Evolutionary conservation across 331 rosid species (phyloP), one percentile per base, ranked within the genome.

Genomic region (Dryas integrifolia): DNA sequence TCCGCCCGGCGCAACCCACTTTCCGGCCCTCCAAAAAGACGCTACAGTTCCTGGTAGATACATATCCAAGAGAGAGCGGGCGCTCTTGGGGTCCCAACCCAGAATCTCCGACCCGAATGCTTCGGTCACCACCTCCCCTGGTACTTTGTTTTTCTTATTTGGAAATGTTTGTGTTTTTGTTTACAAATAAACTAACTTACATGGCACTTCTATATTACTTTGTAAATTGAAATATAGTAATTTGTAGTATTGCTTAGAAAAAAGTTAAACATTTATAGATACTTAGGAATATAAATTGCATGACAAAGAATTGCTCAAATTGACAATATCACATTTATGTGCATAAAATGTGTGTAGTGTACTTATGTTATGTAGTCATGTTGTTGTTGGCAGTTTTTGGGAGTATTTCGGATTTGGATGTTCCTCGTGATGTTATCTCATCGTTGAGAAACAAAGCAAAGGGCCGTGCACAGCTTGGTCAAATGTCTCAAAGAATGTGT

Each of bases 21-120:
- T 16, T 44, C 57, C 81, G 58, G 30, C 30, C 49, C 65, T 41
- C 77, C 82, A 49, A 24, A 14, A 43, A 16, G 79, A 77, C 40
- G 12, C 82, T 76, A 77, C 74, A 65, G 72, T 89, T 78, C 71
- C 96, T 9, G 92, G 96, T 15, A 80, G 88, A 60, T 91, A 91
- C 74, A 61, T 93, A 65, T 91, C 98, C 46, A 89, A 94, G 82
- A 85, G 96, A 77, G 89, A 93, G 80, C 84, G 96, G 46, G 84
- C 95, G 8, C 81, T 78, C 11, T 46, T 79, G 24, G 67, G 13
- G 47, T 51, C 82, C 45, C 72, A 66, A 6, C 60, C 91, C 1
- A 38, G 65, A 55, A 53, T 65, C 67, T 72, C 82, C 41, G 66
- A 82, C n/a, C 82, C 82, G 3, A 6, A 45, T 24, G 46, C 83